Base-by-base conservation (phyloP, 2,329 filamentous ascomycete genomes). In the Aureobasidium leucospermi region DNA sequence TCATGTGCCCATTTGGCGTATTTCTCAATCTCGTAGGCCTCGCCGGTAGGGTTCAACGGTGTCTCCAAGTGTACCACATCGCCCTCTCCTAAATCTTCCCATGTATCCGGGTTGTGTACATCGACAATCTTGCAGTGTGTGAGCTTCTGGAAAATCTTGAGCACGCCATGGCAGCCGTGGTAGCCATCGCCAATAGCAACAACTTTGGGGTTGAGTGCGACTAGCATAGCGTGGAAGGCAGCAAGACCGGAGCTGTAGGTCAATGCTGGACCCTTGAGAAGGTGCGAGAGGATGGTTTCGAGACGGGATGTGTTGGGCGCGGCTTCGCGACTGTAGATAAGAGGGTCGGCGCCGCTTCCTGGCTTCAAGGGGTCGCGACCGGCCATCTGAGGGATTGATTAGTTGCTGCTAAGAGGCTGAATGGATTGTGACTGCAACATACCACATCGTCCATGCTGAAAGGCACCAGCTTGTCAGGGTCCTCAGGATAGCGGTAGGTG, bases 61-160 rank as follows among this genome's bases (percentile, higher is more conserved):
- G 93, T 97, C 76, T 99, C 94, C 53, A 97, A 79, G 71, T 96
- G 90, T 55, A 99, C 81, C 3, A 97, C 78, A 71, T 97, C 94
- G 2, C 93, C 93, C 3, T 82, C 75, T 28, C 85, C 80, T 2
- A 97, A 79, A 68, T 85, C 89, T 7, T 76, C 72, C 70, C 71
- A 73, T 49, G 64, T 67, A 52, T 60, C 62, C 28, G 70, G 67
- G 60, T 77, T 75, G 62, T 76, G 74, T 6, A 97, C 81, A 23
- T 85, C 81, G 2, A 96, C 79, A 65, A 87, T 81, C 70, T 86
- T 74, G 29, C 96, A 82, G 0, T 88, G 87, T 29, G 86, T 90
- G 52, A 96, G 83, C 63, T 90, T 89, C 61, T 81, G 74, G 65
- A 95, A 80, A 58, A 97, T 75, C 34, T 74, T 74, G 66, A 96